Evolutionary conservation across 495 filamentous ascomycete species (phyloP).

Genomic region (Talaromyces stipitatus): DNA sequence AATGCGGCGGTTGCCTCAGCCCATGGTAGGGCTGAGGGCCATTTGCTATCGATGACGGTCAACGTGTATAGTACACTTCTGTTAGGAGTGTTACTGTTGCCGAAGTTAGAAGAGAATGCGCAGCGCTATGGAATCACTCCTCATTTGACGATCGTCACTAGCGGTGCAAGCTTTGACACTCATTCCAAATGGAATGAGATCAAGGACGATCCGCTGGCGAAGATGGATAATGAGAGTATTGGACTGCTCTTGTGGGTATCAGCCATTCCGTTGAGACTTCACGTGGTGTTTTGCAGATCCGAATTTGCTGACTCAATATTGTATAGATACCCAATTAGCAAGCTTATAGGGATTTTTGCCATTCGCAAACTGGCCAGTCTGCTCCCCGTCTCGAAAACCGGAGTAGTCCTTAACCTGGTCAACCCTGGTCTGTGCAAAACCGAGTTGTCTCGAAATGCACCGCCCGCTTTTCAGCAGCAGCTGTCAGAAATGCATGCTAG

Average conservation of each 20-base stretch:
- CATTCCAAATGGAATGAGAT: constrained; percentile 15
- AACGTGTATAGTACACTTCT: constrained; percentile 13
- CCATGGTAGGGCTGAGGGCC: constrained; percentile 4
- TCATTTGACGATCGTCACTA: constrained; percentile 8
- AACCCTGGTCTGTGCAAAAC: constrained; percentile 37
- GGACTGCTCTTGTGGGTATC: neutral
- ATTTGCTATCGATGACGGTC: constrained; percentile 5
- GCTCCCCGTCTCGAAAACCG: constrained; percentile 18
- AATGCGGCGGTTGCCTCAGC: constrained; percentile 11
- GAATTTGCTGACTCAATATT: constrained; percentile 14
- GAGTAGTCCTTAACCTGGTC: constrained; percentile 33
- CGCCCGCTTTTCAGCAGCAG: constrained; percentile 8
- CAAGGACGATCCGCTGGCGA: constrained; percentile 15
- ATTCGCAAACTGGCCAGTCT: constrained; percentile 21
- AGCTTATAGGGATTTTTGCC: constrained; percentile 30
- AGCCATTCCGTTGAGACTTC: neutral
- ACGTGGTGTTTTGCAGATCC: neutral
- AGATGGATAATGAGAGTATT: constrained; percentile 7
- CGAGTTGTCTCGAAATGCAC: constrained; percentile 22
- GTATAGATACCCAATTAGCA: constrained; percentile 21
- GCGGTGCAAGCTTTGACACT: constrained; percentile 12
- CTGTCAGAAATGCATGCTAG: constrained; percentile 6
- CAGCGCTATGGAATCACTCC: constrained; percentile 7
- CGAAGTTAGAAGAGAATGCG: constrained; percentile 11
- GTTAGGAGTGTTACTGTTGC: constrained; percentile 8